Percentiles rank a stretch among this genome's conserved stretches.
Evolutionary conservation across 1,284 basidiomycete genomes (phyloP).

Genomic region (Tilletiaria anomala): DNA sequence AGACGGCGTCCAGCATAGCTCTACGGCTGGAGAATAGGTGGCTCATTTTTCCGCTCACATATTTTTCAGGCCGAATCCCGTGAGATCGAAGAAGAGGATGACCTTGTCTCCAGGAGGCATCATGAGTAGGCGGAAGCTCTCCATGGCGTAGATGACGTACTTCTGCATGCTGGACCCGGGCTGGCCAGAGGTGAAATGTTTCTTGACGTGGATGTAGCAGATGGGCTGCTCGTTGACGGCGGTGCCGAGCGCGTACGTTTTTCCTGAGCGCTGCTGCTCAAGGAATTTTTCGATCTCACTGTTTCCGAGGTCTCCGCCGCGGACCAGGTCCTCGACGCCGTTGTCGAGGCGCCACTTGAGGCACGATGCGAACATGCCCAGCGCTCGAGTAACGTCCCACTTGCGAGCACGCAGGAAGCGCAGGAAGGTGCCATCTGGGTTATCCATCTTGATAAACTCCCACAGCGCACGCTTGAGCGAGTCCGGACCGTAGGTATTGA

Average conservation of each 20-base stretch:
- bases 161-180: slow-evolving; percentile 39
- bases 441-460: slow-evolving; percentile 28
- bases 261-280: slow-evolving; percentile 36
- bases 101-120: slow-evolving; percentile 39
- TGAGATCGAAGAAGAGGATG: slow-evolving; percentile 36
- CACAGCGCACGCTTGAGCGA: slow-evolving; percentile 38
- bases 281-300: slow-evolving; percentile 36
- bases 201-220: slow-evolving; percentile 27
- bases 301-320: slow-evolving; percentile 39
- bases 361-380: slow-evolving; percentile 39
- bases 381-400: slow-evolving; percentile 39
- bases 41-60: no score
- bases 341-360: slow-evolving; percentile 36
- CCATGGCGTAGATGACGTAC: slow-evolving; percentile 38
- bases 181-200: slow-evolving; percentile 30
- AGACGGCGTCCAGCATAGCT: no score
- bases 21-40: not conserved
- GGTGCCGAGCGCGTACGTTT: slow-evolving; percentile 6
- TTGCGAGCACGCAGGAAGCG: slow-evolving; percentile 40
- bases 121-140: slow-evolving; percentile 37
- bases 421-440: slow-evolving; percentile 13
- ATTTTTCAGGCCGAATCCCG: not conserved
- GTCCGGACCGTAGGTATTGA: slow-evolving; percentile 37
- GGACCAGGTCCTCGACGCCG: slow-evolving; percentile 38
- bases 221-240: slow-evolving; percentile 1